These are phyloP conservation scores for Heterobasidion occidentale DNA, from an alignment of 1,284 basidiomycete species.

Conservation along the genomic window DNA sequence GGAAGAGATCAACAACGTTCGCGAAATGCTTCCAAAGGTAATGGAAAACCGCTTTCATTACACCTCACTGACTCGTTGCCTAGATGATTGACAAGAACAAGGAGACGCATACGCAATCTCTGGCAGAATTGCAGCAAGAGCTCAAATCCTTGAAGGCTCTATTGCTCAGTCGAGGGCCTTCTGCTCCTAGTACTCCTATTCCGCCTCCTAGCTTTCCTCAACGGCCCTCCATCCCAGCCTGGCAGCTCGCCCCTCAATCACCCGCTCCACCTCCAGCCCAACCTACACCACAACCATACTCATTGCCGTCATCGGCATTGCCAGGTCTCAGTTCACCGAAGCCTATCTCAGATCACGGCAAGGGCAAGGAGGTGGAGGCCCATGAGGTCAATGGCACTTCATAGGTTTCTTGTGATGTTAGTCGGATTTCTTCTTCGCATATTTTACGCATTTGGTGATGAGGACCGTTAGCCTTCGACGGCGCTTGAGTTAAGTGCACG, in stretches of 20 bases:
- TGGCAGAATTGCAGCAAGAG: constrained; percentile 87
- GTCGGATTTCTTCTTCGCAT: not conserved
- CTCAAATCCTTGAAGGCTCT: constrained; percentile 93
- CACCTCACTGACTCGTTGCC: constrained; percentile 1
- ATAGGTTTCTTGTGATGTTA: not conserved
- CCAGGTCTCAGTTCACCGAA: not conserved
- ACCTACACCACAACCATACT: constrained; percentile 10
- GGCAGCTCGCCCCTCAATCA: constrained; percentile 59
- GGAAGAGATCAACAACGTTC: constrained; percentile 85
- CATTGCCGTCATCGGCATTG: not conserved
- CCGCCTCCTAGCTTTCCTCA: constrained; percentile 39
- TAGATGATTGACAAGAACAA: constrained; percentile 95
- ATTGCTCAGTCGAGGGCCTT: constrained; percentile 73
- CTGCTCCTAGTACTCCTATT: constrained; percentile 38
- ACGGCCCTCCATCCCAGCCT: constrained; percentile 78
- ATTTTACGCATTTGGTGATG: not conserved
- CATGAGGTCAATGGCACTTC: constrained; percentile 3
- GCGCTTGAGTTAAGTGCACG: not conserved
- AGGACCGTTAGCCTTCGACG: too few species aligned
- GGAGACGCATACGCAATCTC: constrained; percentile 70
- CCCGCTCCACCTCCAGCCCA: constrained; percentile 13
- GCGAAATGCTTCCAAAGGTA: constrained; percentile 91
- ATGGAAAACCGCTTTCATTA: constrained; percentile 7
- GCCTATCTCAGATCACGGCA: constrained; percentile 23
- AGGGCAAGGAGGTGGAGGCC: constrained; percentile 36